These are phyloP conservation scores for Hortaea werneckii DNA, from an alignment of 2,329 filamentous ascomycete genomes.

Conservation along the genomic window DNA sequence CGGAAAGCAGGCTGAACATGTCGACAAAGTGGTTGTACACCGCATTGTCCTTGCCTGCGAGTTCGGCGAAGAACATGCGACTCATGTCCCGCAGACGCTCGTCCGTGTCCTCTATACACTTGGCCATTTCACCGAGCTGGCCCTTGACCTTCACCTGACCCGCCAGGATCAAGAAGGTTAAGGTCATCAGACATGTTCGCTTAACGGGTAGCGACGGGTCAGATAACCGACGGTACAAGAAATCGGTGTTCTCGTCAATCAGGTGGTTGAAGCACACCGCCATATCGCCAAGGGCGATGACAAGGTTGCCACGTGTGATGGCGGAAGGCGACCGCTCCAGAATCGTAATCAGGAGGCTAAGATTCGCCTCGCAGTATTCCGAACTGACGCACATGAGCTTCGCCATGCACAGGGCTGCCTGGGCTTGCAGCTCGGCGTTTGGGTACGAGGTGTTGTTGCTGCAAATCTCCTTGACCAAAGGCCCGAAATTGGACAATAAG, in stretches of 20 bases:
- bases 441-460: slow-evolving; percentile 87
- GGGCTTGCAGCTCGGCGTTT: slow-evolving; percentile 81
- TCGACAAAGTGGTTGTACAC: slow-evolving; percentile 99
- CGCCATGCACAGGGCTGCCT: slow-evolving; percentile 85
- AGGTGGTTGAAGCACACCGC: slow-evolving; percentile 99
- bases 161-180: slow-evolving; percentile 92
- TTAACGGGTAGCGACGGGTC: slow-evolving; percentile 85
- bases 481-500: slow-evolving; percentile 81
- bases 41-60: slow-evolving; percentile 96
- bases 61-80: slow-evolving; percentile 96
- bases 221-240: slow-evolving; percentile 85
- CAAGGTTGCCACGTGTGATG: slow-evolving; percentile 88
- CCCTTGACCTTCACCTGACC: slow-evolving; percentile 99
- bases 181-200: slow-evolving; percentile 93
- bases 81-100: slow-evolving; percentile 87
- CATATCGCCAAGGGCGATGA: slow-evolving; percentile 97
- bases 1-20: slow-evolving; percentile 89
- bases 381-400: slow-evolving; percentile 98
- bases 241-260: slow-evolving; percentile 98
- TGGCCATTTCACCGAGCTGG: slow-evolving; percentile 96
- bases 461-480: slow-evolving; percentile 85
- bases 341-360: slow-evolving; percentile 91
- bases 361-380: slow-evolving; percentile 89
- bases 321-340: slow-evolving; percentile 90
- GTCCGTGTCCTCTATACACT: slow-evolving; percentile 94